Conservation (phyloP, 2,329 filamentous ascomycete species). For the Aspergillus chevalieri region DNA sequence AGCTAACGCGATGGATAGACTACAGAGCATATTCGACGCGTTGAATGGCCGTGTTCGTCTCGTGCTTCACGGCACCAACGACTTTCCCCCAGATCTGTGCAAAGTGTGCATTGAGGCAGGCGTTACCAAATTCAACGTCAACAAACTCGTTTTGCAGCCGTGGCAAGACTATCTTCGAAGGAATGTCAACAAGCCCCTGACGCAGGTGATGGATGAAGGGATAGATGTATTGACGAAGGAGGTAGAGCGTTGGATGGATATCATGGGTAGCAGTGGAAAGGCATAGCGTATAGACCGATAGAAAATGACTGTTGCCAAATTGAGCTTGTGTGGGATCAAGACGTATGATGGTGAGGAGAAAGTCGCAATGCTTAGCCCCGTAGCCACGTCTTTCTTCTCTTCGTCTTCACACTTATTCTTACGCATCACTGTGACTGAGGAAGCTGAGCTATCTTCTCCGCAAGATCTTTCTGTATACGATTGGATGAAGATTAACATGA, state of each 20-base stretch:
- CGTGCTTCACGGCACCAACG: slow-evolving; percentile 52
- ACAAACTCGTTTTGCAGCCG: slow-evolving; percentile 45
- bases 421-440: too few relatives aligned
- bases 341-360: too few relatives aligned
- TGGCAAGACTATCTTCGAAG: slow-evolving; percentile 37
- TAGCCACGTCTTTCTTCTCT: too few relatives aligned
- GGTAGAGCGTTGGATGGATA: slow-evolving; percentile 49
- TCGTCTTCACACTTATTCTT: too few relatives aligned
- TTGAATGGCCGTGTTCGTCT: slow-evolving; percentile 44
- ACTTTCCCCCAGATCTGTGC: slow-evolving; percentile 47
- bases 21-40: slow-evolving; percentile 42
- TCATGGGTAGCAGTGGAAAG: slow-evolving; percentile 21
- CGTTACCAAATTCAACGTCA: slow-evolving; percentile 51
- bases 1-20: slow-evolving; percentile 34
- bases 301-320: background rate
- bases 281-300: background rate
- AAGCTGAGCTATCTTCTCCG: too few relatives aligned
- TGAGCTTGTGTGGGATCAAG: background rate
- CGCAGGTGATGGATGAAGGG: slow-evolving; percentile 45
- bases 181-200: slow-evolving; percentile 43
- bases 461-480: too few relatives aligned
- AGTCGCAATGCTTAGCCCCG: too few relatives aligned
- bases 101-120: slow-evolving; percentile 46
- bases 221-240: slow-evolving; percentile 45
- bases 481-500: too few relatives aligned